These are phyloP conservation scores for Ogataea nonfermentans DNA, from an alignment of 805 yeast genomes.

Conservation along the genomic window DNA sequence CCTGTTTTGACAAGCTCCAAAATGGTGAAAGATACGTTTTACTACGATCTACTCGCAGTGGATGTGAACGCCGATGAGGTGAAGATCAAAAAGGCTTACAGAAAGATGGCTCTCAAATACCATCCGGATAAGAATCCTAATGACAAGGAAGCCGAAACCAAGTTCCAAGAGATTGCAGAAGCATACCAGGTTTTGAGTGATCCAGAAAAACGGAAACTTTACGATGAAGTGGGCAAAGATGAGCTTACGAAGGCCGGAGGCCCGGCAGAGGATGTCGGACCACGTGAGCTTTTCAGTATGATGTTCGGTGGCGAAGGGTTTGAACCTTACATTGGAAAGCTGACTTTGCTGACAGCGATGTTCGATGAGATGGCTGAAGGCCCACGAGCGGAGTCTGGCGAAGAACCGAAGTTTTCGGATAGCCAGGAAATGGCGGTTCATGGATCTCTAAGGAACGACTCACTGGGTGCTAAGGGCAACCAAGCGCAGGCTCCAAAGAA, in stretches of 20 bases:
- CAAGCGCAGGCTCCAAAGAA: constrained; percentile 9
- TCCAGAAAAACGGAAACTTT: constrained; percentile 58
- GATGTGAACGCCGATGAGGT: constrained; percentile 55
- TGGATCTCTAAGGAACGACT: constrained; percentile 2
- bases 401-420: constrained; percentile 17
- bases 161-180: constrained; percentile 60
- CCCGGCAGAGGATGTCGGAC: constrained; percentile 69
- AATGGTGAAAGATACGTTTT: constrained; percentile 75
- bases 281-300: constrained; percentile 65
- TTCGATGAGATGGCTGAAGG: constrained; percentile 39
- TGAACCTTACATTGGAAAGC: constrained; percentile 82
- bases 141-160: constrained; percentile 71
- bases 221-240: constrained; percentile 75
- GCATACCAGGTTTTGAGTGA: constrained; percentile 80
- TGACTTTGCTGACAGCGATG: constrained; percentile 73
- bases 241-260: constrained; percentile 43
- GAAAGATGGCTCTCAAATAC: constrained; percentile 69
- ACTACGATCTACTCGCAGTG: constrained; percentile 67
- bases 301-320: constrained; percentile 92
- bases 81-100: constrained; percentile 76
- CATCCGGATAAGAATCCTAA: constrained; percentile 83
- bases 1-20: not conserved
- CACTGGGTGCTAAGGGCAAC: not conserved
- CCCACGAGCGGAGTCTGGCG: constrained; percentile 30
- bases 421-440: constrained; percentile 18